These are phyloP conservation scores for Amanita polypyramis DNA, from an alignment of 768 basidiomycete genomes.

Conservation along the genomic window DNA sequence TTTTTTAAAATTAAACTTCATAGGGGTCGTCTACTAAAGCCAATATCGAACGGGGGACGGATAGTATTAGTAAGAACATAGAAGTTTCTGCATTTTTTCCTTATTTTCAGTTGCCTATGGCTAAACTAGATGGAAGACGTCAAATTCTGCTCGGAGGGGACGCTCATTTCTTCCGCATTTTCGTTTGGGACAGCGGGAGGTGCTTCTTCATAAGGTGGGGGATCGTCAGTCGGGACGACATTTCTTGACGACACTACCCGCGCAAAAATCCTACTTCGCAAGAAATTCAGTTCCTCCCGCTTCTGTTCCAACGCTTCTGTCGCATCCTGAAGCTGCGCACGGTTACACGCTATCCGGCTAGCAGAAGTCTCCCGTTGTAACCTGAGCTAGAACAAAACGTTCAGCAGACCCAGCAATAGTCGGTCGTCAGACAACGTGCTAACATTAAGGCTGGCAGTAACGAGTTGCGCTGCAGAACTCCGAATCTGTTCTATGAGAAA, in stretches of 20 bases:
- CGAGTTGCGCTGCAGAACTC: slow-evolving; percentile 24
- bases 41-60: too few relatives aligned
- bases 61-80: too few relatives aligned
- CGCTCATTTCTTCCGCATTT: not conserved
- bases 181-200: not conserved
- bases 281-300: slow-evolving; percentile 19
- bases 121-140: not conserved
- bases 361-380: slow-evolving; percentile 21
- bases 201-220: slow-evolving; percentile 8
- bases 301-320: slow-evolving; percentile 17
- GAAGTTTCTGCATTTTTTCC: too few relatives aligned
- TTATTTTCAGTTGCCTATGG: too few relatives aligned
- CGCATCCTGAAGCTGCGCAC: slow-evolving; percentile 11
- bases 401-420: not conserved
- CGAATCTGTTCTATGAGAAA: slow-evolving; percentile 26
- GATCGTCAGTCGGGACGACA: slow-evolving; percentile 13
- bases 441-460: slow-evolving; percentile 24
- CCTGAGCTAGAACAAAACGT: slow-evolving; percentile 18
- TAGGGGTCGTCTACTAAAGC: too few relatives aligned
- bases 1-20: too few relatives aligned
- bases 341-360: slow-evolving; percentile 19
- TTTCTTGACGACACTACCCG: slow-evolving; percentile 15
- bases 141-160: not conserved
- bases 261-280: slow-evolving; percentile 24
- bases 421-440: slow-evolving; percentile 2